Evolutionary conservation across 2,329 filamentous ascomycete genomes (phyloP).

Genomic region (Trichoderma sp.): DNA sequence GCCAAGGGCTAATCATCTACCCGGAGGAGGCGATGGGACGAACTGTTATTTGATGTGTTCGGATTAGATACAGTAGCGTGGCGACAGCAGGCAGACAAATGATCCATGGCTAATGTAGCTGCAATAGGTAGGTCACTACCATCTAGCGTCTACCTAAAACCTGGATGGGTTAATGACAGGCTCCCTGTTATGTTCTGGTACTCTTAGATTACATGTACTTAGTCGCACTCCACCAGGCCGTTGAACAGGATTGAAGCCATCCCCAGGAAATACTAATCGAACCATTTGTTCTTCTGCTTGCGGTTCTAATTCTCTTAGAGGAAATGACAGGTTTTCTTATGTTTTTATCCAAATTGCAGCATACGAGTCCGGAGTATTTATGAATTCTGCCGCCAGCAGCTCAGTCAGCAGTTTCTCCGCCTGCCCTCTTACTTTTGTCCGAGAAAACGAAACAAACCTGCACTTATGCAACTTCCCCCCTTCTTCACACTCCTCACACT

Average conservation of each 20-base stretch:
- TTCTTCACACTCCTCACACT: neutral
- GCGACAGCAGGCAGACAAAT: neutral
- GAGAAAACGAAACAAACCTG: neutral
- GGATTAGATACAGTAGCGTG: neutral
- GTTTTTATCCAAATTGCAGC: neutral
- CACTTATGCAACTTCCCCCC: neutral
- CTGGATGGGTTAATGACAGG: neutral
- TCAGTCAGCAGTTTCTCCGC: neutral
- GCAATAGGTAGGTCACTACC: neutral
- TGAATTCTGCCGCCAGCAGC: neutral
- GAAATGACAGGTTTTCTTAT: neutral
- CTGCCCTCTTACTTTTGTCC: neutral
- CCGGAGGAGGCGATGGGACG: too few relatives aligned
- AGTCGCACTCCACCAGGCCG: neutral
- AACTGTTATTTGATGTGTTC: neutral
- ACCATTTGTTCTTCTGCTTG: neutral
- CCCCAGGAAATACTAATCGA: neutral
- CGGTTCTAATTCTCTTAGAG: neutral
- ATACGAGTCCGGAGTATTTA: neutral
- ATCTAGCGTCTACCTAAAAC: neutral
- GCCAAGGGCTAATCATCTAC: too few relatives aligned
- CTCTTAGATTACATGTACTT: neutral
- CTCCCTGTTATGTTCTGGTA: neutral
- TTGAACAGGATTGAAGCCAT: neutral
- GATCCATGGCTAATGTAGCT: neutral